These are phyloP conservation scores for Leishmania tarentolae DNA, from an alignment of 208 protist genomes.

Conservation along the genomic window DNA sequence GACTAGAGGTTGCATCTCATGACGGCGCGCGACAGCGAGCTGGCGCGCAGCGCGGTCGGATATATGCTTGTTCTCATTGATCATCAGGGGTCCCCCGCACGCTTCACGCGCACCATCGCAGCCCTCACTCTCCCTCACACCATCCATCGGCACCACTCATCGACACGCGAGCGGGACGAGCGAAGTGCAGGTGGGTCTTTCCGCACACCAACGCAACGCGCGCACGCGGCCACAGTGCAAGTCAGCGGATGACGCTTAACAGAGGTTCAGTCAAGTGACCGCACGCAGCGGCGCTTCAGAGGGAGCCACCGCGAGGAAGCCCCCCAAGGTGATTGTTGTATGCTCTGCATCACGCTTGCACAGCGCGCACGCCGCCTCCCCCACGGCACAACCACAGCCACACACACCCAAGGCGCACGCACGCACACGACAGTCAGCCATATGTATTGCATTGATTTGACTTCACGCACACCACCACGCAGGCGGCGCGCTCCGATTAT, in stretches of 20 bases:
- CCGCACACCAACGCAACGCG: slow-evolving; percentile 18
- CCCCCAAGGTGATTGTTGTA: slow-evolving; percentile 30
- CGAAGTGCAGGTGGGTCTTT: slow-evolving; percentile 45
- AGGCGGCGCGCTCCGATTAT: slow-evolving; percentile 11
- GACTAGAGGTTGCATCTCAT: slow-evolving; percentile 49
- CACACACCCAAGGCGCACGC: background rate
- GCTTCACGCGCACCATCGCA: background rate
- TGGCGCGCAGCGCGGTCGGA: slow-evolving; percentile 30
- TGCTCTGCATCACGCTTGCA: slow-evolving; percentile 39
- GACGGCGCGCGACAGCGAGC: slow-evolving; percentile 15
- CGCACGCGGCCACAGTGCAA: slow-evolving; percentile 2
- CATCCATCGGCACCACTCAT: slow-evolving; percentile 38
- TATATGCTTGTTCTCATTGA: slow-evolving; percentile 67
- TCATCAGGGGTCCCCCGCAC: slow-evolving; percentile 35
- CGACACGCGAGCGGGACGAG: slow-evolving; percentile 40
- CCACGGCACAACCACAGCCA: background rate
- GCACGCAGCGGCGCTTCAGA: slow-evolving; percentile 22
- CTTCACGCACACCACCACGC: slow-evolving; percentile 16
- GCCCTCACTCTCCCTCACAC: slow-evolving; percentile 24
- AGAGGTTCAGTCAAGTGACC: slow-evolving; percentile 30
- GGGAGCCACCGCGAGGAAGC: slow-evolving; percentile 22
- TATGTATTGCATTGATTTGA: slow-evolving; percentile 17
- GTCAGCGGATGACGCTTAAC: slow-evolving; percentile 54
- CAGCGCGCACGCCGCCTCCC: slow-evolving; percentile 2
- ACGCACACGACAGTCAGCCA: slow-evolving; percentile 2